These are phyloP conservation scores for Tetraselmis striata DNA, from an alignment of 139 green algal species.

Conservation along the genomic window DNA sequence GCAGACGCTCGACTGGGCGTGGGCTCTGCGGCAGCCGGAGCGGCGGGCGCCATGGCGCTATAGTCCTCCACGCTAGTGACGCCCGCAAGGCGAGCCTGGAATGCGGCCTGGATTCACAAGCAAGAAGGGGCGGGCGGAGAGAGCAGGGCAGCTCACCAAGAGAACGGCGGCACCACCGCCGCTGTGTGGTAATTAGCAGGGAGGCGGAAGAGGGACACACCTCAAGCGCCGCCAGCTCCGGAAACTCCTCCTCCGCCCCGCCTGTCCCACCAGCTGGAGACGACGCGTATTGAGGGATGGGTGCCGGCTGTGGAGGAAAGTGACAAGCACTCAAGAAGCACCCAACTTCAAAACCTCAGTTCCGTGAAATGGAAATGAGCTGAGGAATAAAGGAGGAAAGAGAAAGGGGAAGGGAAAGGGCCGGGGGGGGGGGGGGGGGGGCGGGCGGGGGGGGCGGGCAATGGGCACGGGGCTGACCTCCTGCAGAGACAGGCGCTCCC, in stretches of 20 bases:
- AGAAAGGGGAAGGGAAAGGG: too few relatives aligned
- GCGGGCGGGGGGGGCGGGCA: neutral
- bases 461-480: neutral
- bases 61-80: neutral
- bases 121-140: too few relatives aligned
- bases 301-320: too few relatives aligned
- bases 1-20: neutral
- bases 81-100: neutral
- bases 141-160: too few relatives aligned
- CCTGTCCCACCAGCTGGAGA: neutral
- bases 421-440: neutral
- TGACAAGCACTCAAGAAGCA: too few relatives aligned
- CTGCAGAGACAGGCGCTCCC: neutral
- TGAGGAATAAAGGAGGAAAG: too few relatives aligned
- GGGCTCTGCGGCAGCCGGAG: neutral
- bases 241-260: neutral
- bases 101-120: neutral
- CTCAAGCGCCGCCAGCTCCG: slow-evolving; percentile 1
- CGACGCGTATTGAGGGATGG: neutral
- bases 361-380: too few relatives aligned
- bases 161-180: too few relatives aligned
- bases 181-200: too few relatives aligned
- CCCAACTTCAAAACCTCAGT: too few relatives aligned
- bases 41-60: neutral
- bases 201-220: too few relatives aligned